Evolutionary conservation across 2,329 filamentous ascomycete genomes (phyloP).

Genomic region (Fusarium vanettenii): DNA sequence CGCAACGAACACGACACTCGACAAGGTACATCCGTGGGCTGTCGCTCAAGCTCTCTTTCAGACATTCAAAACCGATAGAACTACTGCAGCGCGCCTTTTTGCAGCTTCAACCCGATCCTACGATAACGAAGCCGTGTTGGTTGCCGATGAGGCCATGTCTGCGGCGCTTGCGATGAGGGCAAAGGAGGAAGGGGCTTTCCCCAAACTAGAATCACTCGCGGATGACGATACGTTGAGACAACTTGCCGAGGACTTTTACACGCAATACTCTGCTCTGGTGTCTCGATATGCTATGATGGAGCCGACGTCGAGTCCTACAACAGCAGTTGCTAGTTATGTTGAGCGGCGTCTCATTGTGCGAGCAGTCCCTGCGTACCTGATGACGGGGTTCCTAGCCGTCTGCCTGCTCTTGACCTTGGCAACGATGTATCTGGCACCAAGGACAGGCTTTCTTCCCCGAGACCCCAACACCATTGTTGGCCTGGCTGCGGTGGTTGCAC

Average conservation of each 20-base stretch:
- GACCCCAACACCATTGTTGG: constrained; percentile 50
- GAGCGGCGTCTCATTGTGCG: constrained; percentile 48
- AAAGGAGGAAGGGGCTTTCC: constrained; percentile 30
- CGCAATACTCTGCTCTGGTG: constrained; percentile 50
- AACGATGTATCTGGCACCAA: constrained; percentile 41
- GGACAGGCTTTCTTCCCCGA: constrained; percentile 50
- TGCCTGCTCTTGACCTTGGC: constrained; percentile 39
- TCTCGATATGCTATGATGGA: constrained; percentile 47
- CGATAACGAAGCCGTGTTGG: constrained; percentile 38
- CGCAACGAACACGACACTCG: constrained; percentile 30
- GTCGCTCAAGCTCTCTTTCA: constrained; percentile 36
- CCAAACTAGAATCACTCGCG: constrained; percentile 39
- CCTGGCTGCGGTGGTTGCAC: constrained; percentile 50
- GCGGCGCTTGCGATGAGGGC: constrained; percentile 46
- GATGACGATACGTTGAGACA: constrained; percentile 38
- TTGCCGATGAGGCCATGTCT: constrained; percentile 48
- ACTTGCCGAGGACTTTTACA: constrained; percentile 47
- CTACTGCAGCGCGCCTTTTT: constrained; percentile 3
- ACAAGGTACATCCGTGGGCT: constrained; percentile 33
- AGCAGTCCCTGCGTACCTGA: constrained; percentile 45
- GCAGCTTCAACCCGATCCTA: constrained; percentile 30
- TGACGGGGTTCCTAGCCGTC: constrained; percentile 44
- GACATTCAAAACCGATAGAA: constrained; percentile 21
- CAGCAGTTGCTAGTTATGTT: constrained; percentile 41
- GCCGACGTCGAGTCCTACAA: constrained; percentile 22